Percentiles rank a stretch among this genome's conserved stretches.
phyloP scores from a whole-genome alignment of 1,284 basidiomycete species.

The Malassezia psittaci region DNA sequence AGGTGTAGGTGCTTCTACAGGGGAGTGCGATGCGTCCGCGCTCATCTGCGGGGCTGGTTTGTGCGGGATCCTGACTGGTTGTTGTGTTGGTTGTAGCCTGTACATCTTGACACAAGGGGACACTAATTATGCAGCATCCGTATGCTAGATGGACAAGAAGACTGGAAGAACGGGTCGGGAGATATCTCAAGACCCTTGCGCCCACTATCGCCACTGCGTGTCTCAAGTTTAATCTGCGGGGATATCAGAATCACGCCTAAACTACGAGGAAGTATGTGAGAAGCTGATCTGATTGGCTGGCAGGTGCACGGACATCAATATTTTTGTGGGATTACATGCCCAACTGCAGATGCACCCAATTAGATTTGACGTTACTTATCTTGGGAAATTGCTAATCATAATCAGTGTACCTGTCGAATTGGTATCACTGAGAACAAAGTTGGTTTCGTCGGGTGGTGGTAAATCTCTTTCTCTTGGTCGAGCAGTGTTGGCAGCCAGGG shows the following conservation, averaged over 20 bases:
- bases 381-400: background rate
- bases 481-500: too few relatives aligned
- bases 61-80: constrained; percentile 29
- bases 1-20: constrained; percentile 37
- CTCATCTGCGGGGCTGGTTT: constrained; percentile 13
- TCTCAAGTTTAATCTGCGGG: background rate
- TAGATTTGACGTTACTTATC: background rate
- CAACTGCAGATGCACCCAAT: background rate
- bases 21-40: constrained; percentile 28
- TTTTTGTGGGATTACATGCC: background rate
- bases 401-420: background rate
- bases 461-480: too few relatives aligned
- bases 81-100: background rate
- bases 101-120: background rate
- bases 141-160: background rate
- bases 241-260: background rate
- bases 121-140: background rate
- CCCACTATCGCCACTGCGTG: background rate
- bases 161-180: background rate
- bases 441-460: too few relatives aligned
- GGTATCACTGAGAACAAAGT: background rate
- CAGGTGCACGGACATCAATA: background rate
- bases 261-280: background rate
- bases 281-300: background rate
- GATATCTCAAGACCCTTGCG: background rate